Conservation (phyloP, 352 stramenopile species). For the Halophytophthora polymorphica region DNA sequence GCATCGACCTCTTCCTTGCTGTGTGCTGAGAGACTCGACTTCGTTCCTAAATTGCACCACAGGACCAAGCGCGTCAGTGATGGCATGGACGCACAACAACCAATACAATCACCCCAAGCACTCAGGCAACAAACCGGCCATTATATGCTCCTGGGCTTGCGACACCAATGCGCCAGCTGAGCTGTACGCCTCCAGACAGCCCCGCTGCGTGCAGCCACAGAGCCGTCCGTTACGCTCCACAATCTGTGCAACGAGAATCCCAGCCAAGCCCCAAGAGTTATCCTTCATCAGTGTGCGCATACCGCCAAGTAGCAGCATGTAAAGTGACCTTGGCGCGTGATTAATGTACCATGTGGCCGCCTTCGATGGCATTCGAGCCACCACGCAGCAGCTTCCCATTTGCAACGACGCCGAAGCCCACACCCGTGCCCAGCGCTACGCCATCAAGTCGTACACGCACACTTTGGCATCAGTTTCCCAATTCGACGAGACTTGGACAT, state of each 20-base stretch:
- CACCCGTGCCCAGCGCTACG: conserved; percentile 69
- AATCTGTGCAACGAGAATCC: conserved; percentile 37
- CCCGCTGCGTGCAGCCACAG: conserved; percentile 70
- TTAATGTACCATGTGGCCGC: conserved; percentile 61
- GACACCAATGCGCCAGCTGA: conserved; percentile 63
- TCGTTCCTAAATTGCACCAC: conserved; percentile 24
- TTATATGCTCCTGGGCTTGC: conserved; percentile 61
- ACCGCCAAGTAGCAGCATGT: neutral
- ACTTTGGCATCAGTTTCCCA: neutral
- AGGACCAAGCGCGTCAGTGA: neutral
- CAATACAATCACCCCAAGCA: neutral
- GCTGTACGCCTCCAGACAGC: conserved; percentile 79
- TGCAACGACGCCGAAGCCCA: conserved; percentile 65
- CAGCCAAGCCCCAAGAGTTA: neutral
- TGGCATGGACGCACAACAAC: neutral
- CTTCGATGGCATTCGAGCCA: conserved; percentile 68
- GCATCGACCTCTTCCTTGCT: conserved; percentile 52
- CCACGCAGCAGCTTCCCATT: conserved; percentile 69
- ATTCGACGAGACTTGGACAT: neutral
- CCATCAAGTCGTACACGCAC: conserved; percentile 1
- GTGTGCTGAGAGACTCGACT: conserved; percentile 46
- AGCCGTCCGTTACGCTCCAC: conserved; percentile 75
- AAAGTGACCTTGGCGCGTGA: neutral
- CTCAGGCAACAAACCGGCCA: conserved; percentile 31
- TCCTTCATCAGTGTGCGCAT: neutral